phyloP scores from a whole-genome alignment of 164 flowering plant species.

The Echeveria elegans region DNA sequence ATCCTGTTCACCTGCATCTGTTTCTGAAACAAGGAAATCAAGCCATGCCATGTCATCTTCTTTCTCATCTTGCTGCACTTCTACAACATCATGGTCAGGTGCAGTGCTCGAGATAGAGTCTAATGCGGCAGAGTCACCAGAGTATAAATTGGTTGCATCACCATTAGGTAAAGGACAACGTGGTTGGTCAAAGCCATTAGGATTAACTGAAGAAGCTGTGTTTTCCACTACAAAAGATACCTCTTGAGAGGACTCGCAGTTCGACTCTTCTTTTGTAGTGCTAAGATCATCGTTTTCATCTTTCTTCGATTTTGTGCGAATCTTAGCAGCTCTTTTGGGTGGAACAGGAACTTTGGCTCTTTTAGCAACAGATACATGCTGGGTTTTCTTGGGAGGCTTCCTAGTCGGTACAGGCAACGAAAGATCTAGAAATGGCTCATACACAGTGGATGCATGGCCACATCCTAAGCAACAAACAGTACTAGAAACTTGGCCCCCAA shows the following conservation, averaged over 20 bases:
- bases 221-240: slow-evolving; percentile 20
- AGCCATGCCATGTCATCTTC: slow-evolving; percentile 29
- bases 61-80: slow-evolving; percentile 15
- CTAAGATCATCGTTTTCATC: slow-evolving; percentile 17
- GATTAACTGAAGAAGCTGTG: slow-evolving; percentile 9
- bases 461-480: slow-evolving; percentile 77
- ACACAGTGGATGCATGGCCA: slow-evolving; percentile 73
- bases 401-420: slow-evolving; percentile 82
- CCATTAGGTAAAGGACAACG: slow-evolving; percentile 14
- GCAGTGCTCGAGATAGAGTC: slow-evolving; percentile 13
- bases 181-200: slow-evolving; percentile 15
- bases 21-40: slow-evolving; percentile 27
- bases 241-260: slow-evolving; percentile 19
- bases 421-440: slow-evolving; percentile 86
- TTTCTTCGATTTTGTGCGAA: slow-evolving; percentile 30
- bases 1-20: slow-evolving; percentile 15
- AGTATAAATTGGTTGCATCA: slow-evolving; percentile 15
- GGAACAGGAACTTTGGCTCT: slow-evolving; percentile 41
- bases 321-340: slow-evolving; percentile 43
- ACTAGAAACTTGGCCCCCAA: slow-evolving; percentile 85
- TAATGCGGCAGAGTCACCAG: slow-evolving; percentile 16
- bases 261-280: slow-evolving; percentile 19
- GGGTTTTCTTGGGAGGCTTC: slow-evolving; percentile 44
- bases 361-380: slow-evolving; percentile 32
- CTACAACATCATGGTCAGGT: slow-evolving; percentile 14